These are phyloP conservation scores for Smittium mucronatum DNA, from an alignment of 371 early-diverging fungal genomes.

Conservation along the genomic window DNA sequence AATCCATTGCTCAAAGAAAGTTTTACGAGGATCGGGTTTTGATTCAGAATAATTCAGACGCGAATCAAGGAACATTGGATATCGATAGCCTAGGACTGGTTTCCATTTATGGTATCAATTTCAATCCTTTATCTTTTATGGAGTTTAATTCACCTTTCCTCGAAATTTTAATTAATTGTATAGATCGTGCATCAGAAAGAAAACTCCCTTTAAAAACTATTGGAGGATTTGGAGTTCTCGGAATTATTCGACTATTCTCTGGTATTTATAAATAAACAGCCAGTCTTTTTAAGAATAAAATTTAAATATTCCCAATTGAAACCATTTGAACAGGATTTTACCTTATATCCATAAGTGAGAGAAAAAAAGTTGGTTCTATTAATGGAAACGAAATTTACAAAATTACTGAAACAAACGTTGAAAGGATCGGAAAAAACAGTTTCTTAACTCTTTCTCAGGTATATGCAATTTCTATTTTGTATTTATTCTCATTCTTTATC, in stretches of 20 bases:
- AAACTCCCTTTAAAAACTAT: background rate
- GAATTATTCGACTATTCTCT: conserved; percentile 11
- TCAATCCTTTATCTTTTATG: background rate
- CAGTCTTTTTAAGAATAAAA: background rate
- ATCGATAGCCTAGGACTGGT: background rate
- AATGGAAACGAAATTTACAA: conserved; percentile 54
- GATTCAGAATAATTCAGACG: background rate
- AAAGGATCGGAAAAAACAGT: conserved; percentile 48
- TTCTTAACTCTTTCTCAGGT: conserved; percentile 36
- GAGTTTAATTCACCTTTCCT: background rate
- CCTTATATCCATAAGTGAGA: conserved; percentile 69
- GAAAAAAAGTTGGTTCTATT: conserved; percentile 47
- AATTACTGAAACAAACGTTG: conserved; percentile 52
- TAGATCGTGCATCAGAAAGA: background rate
- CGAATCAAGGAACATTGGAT: background rate
- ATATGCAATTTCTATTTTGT: conserved; percentile 36
- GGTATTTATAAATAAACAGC: background rate
- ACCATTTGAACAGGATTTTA: conserved; percentile 46
- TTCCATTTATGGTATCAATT: background rate
- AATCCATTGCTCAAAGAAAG: no score
- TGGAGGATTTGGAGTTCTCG: conserved; percentile 6
- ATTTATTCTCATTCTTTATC: background rate
- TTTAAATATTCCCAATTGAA: background rate
- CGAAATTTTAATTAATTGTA: background rate
- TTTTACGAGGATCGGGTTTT: background rate